These are phyloP conservation scores for Yarrowia yakushimensis DNA, from an alignment of 805 yeast species.

Conservation along the genomic window DNA sequence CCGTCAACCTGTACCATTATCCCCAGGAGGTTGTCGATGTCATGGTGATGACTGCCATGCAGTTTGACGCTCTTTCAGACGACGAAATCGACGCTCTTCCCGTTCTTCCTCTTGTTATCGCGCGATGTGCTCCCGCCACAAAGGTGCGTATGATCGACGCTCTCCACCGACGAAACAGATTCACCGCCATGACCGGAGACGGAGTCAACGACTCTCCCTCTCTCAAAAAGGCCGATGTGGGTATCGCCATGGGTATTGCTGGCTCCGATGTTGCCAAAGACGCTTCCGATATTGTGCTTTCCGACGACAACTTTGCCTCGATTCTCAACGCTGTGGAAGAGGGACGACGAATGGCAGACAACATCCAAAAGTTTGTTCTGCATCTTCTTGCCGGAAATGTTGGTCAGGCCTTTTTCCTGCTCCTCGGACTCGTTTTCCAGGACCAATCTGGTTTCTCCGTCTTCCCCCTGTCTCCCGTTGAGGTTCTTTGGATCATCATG, in stretches of 20 bases:
- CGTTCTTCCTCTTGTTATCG: slow-evolving; percentile 70
- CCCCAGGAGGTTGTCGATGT: slow-evolving; percentile 50
- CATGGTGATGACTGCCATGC: slow-evolving; percentile 74
- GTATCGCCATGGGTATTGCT: slow-evolving; percentile 78
- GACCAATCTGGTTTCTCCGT: slow-evolving; percentile 65
- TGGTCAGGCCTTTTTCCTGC: slow-evolving; percentile 62
- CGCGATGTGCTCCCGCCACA: slow-evolving; percentile 79
- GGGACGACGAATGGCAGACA: slow-evolving; percentile 74
- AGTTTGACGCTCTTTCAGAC: slow-evolving; percentile 62
- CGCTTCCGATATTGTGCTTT: slow-evolving; percentile 70
- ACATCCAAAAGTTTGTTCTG: slow-evolving; percentile 72
- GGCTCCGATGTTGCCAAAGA: slow-evolving; percentile 86
- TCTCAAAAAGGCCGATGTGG: slow-evolving; percentile 72
- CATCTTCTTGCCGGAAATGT: slow-evolving; percentile 72
- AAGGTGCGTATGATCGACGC: slow-evolving; percentile 81
- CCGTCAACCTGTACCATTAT: slow-evolving; percentile 55
- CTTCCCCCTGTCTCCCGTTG: slow-evolving; percentile 77
- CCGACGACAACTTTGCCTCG: slow-evolving; percentile 77
- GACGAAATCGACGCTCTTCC: slow-evolving; percentile 59
- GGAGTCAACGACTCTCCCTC: slow-evolving; percentile 82
- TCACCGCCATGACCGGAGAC: slow-evolving; percentile 81
- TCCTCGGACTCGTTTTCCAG: slow-evolving; percentile 70
- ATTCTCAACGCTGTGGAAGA: slow-evolving; percentile 75
- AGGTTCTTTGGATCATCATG: slow-evolving; percentile 75
- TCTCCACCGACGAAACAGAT: slow-evolving; percentile 55